These are phyloP conservation scores for Xylaria sp. DNA, from an alignment of 2,329 filamentous ascomycete genomes.

Conservation along the genomic window DNA sequence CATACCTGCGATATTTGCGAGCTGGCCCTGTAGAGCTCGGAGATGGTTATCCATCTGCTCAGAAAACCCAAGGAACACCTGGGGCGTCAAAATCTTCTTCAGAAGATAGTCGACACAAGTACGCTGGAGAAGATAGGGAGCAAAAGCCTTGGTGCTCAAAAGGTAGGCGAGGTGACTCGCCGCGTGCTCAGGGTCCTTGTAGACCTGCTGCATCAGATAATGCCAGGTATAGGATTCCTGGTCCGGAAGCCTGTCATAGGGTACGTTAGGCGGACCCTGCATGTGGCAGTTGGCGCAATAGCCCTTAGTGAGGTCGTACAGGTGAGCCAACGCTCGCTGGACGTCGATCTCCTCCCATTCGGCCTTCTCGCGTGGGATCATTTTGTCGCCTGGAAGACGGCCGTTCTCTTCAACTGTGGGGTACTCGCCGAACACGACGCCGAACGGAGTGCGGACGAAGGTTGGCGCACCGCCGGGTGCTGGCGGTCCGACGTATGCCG, in stretches of 20 bases:
- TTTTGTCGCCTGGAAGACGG: constrained; percentile 20
- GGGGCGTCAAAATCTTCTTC: constrained; percentile 38
- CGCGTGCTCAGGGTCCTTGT: constrained; percentile 30
- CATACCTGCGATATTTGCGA: constrained; percentile 30
- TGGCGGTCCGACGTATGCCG: constrained; percentile 13
- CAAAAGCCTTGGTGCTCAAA: constrained; percentile 26
- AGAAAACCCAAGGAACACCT: constrained; percentile 40
- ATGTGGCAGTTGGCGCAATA: constrained; percentile 38
- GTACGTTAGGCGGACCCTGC: constrained; percentile 25
- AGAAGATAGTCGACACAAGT: constrained; percentile 40
- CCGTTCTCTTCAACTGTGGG: constrained; percentile 28
- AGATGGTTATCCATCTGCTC: constrained; percentile 37
- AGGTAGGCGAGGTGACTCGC: constrained; percentile 36
- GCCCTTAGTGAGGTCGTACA: constrained; percentile 39
- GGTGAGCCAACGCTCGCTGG: constrained; percentile 32
- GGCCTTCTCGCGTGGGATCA: constrained; percentile 33
- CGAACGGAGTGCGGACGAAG: constrained; percentile 24
- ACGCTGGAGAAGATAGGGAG: constrained; percentile 40
- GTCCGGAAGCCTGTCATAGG: constrained; percentile 22
- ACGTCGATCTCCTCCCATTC: constrained; percentile 37
- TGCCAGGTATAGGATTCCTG: constrained; percentile 37
- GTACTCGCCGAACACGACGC: constrained; percentile 20
- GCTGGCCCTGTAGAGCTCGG: constrained; percentile 35
- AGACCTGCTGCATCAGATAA: constrained; percentile 36
- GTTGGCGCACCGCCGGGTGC: constrained; percentile 4